These are phyloP conservation scores for Bolboschoenoplectus hybrid DNA, from an alignment of 202 grass and related monocot species.

Conservation along the genomic window DNA sequence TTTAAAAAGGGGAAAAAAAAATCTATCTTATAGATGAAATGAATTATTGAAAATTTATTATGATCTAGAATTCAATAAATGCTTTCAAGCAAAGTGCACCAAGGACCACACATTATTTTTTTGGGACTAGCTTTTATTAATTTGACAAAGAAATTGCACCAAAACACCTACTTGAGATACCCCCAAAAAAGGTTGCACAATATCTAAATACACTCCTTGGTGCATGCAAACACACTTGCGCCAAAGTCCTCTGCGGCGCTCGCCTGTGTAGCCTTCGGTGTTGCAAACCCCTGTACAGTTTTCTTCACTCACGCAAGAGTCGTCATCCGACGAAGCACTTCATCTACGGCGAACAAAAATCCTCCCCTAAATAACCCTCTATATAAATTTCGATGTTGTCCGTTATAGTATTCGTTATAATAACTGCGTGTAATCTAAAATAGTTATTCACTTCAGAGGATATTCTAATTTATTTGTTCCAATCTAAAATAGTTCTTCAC, in stretches of 20 bases:
- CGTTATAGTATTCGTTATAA: too few relatives aligned
- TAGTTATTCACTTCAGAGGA: too few relatives aligned
- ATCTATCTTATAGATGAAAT: too few relatives aligned
- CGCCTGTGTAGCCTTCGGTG: slow-evolving; percentile 48
- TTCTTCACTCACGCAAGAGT: neutral
- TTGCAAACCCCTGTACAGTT: slow-evolving; percentile 52
- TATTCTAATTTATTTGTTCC: too few relatives aligned
- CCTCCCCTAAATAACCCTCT: too few relatives aligned
- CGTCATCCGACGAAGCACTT: too few relatives aligned
- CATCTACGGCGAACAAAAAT: too few relatives aligned
- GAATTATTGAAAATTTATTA: too few relatives aligned
- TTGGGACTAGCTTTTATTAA: neutral
- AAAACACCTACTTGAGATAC: neutral
- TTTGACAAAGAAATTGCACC: neutral
- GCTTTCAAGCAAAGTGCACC: neutral
- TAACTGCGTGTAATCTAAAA: too few relatives aligned
- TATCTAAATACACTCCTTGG: slow-evolving; percentile 2
- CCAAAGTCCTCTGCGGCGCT: slow-evolving; percentile 33
- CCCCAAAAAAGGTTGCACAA: neutral
- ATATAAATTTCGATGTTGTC: too few relatives aligned
- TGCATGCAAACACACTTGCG: slow-evolving; percentile 45
- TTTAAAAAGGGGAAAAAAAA: too few relatives aligned
- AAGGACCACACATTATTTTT: neutral
- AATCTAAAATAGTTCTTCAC: too few relatives aligned
- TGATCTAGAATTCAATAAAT: neutral